Base-by-base conservation (phyloP, 805 yeast genomes). In the Starmerella floricola region DNA sequence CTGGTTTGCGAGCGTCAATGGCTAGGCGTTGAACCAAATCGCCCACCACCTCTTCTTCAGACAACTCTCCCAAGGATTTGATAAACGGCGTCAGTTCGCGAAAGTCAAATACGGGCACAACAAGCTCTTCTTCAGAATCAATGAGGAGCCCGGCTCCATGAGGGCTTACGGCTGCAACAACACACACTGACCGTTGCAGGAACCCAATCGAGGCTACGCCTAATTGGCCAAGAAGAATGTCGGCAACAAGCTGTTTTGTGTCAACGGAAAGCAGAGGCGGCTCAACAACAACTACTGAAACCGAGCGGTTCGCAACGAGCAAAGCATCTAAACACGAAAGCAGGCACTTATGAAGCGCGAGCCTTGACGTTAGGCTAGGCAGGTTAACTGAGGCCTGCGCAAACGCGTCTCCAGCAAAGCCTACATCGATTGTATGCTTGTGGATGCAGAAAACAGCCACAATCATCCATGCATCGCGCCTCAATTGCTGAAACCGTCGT, bases 61-160 rank as follows among this genome's bases (percentile, higher is more conserved):
- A n/a, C 31, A 27, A 30, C 37, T 37, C 48, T 15, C 28, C 41
- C 16, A 30, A 13, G 4, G 21, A 26, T 16, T 20, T 3, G 12
- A 41, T 44, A 23, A 36, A 30, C 12, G 54, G 45, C 17, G 57
- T 47, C 18, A 54, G 41, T 27, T 54, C 58, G 8, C 53, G 38
- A 27, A 19, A 41, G 31, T 54, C 56, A 32, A 40, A 53, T 3
- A 52, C 54, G 0, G 58, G 58, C 4, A 53, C 48, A 11, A 42
- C 48, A 15, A 42, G 28, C 16, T 44, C 21, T 21, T 42, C 46
- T 2, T 8, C 33, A 10, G 8, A 6, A 39, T 32, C 46, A 2
- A 38, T 20, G 4, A 48, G 40, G 1, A 46, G 19, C 1, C 49
- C 57, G 4, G 27, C 8, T 11, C 36, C 36, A 13, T 4, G 6